Base-by-base conservation (phyloP, 73 alveolate genomes). In the Breviolum minutum region DNA sequence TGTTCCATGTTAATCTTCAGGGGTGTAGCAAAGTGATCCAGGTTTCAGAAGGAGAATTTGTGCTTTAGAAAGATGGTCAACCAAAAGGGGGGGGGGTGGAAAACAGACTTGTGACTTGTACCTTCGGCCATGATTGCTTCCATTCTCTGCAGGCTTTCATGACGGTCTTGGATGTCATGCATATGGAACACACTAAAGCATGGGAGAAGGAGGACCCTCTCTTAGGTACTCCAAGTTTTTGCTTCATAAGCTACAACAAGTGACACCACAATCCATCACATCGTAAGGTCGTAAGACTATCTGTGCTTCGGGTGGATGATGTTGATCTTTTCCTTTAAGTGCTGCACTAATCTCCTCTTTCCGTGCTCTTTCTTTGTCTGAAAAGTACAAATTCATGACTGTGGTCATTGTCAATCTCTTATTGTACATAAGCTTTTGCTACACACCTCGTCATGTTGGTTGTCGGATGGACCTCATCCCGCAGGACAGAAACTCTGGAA, bases 151-250 rank as follows among this genome's bases (percentile, higher is more conserved):
- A 86, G 94, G 94, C 94, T 7, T 61, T 86, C 63, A 86, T 86
- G 94, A 86, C 94, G 16, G 80, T 86, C 30, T 29, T 61, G 63
- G 94, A 86, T 63, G 63, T 86, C 32, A 86, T 86, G 30, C 94
- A 86, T 63, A 86, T 86, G 94, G 94, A 86, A 79, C 94, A 86
- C 40, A 27, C 80, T 14, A 14, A 86, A 86, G 94, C 94, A 22
- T 86, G 94, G 94, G 32, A 62, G 0, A 62, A 26, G 19, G 32
- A 62, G 94, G 94, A 86, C 40, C 48, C 29, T 14, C 77, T 2
- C 8, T 17, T 68, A 22, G 77, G 24, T 68, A 17, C 24, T 68
- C 77, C 77, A 68, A 68, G 77, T 14, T 17, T 17, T 3, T 40
- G 54, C 54, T 40, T 40, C 5, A 40, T 40, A 40, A 40, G 54